Evolutionary conservation across 306 rosid genomes (phyloP), one percentile per base, ranked within the genome.

Genomic region (Lathyrus aphaca): DNA sequence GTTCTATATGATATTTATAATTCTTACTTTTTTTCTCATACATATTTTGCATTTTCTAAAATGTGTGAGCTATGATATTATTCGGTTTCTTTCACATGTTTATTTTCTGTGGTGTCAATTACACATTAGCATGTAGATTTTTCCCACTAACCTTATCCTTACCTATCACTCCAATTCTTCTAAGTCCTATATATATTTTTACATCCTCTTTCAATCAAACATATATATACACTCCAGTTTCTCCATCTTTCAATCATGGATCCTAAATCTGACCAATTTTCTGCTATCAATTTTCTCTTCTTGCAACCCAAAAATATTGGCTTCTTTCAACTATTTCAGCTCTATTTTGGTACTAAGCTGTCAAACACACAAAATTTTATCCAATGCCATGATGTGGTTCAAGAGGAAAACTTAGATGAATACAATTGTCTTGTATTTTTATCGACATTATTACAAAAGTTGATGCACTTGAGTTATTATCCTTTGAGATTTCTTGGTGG

Each of bases 281-380:
- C 78, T 29, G 78, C 80, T 27, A 16, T 76, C 69, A 62, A 29
- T 3, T 73, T 70, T 11, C 25, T 85, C 82, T 21, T 83, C 11
- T 59, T 83, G 87, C 77, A 53, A 9, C 94, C 81, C 12, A 59
- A 81, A 29, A 77, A 83, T 4, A 44, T 75, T 75, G 64, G 85
- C 10, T 74, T 83, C 37, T 42, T 69, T 35, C 86, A 85, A 73
- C 81, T 81, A 37, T 14, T 80, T 58, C 49, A 14, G 43, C 30
- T 83, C 46, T 70, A 83, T 14, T 83, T 78, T 51, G 51, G 54
- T 53, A 10, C 46, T 13, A 13, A 46, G 8, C 68, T 79, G 8
- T 3, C 78, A 6, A 69, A 35, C 21, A 13, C 77, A 15, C 68
- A 67, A 12, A 49, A 32, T 16, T 81, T 76, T 43, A 60, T 73